Percentiles rank a stretch among this genome's conserved stretches.
phyloP scores from a whole-genome alignment of 2,329 filamentous ascomycete species.

The Aspergillus fumigatiaffinis region DNA sequence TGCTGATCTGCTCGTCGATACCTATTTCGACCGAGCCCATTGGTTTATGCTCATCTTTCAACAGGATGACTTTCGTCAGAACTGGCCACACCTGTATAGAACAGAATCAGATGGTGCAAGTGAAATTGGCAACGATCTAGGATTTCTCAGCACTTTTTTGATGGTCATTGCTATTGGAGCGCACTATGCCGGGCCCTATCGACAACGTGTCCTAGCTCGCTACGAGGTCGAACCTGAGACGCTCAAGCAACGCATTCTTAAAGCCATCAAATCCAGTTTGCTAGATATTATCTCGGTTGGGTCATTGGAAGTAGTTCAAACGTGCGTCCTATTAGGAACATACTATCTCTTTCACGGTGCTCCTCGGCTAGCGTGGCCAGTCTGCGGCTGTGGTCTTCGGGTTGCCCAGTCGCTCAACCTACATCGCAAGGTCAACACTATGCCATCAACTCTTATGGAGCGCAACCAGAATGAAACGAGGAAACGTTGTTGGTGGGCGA shows the following conservation, averaged over 20 bases:
- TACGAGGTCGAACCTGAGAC: constrained; percentile 1
- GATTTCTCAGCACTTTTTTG: constrained; percentile 18
- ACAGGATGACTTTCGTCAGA: constrained; percentile 28
- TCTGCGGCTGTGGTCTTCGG: constrained; percentile 36
- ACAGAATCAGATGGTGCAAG: not conserved
- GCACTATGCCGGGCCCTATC: constrained; percentile 16
- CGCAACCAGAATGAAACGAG: constrained; percentile 19
- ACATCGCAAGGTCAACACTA: constrained; percentile 19
- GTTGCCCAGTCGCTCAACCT: constrained; percentile 35
- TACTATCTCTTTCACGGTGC: constrained; percentile 37
- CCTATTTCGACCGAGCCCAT: constrained; percentile 38
- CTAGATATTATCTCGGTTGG: constrained; percentile 22
- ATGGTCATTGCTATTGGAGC: constrained; percentile 22
- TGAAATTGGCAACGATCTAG: not conserved
- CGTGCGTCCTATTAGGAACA: constrained; percentile 34
- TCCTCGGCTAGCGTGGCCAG: constrained; percentile 36
- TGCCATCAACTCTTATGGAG: not conserved
- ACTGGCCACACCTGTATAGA: constrained; percentile 16
- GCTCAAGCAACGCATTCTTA: constrained; percentile 16
- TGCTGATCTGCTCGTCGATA: constrained; percentile 28
- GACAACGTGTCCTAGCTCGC: constrained; percentile 2
- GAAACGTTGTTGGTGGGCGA: constrained; percentile 41
- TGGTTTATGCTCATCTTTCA: constrained; percentile 41
- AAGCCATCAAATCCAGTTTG: constrained; percentile 8
- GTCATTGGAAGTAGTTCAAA: constrained; percentile 31